Conservation (phyloP, 805 yeast genomes). For the Zygoascus flipseniorum region DNA sequence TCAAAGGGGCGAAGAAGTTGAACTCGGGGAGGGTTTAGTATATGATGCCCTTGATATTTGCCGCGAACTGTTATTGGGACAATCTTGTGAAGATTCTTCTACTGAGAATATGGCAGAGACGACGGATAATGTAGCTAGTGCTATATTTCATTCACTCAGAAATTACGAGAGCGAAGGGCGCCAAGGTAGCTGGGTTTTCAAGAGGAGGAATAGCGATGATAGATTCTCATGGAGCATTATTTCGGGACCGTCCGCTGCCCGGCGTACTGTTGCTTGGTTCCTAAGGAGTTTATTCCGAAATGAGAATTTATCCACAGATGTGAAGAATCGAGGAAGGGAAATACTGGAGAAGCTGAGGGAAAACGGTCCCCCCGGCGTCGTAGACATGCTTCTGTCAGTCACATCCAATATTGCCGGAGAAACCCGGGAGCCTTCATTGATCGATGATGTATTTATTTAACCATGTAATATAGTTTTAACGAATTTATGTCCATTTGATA, state of each 20-base stretch:
- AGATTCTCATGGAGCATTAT: neutral
- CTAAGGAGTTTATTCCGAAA: neutral
- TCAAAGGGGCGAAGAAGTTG: neutral
- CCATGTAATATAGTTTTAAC: neutral
- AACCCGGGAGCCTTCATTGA: neutral
- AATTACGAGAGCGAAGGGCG: neutral
- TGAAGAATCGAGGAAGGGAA: neutral
- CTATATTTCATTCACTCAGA: neutral
- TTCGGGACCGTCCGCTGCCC: neutral
- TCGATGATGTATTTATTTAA: neutral
- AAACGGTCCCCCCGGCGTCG: neutral
- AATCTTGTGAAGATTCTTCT: neutral
- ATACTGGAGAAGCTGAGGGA: neutral
- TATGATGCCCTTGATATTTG: neutral
- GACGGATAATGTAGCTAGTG: neutral
- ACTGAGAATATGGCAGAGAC: neutral
- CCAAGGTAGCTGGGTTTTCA: neutral
- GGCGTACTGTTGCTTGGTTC: neutral
- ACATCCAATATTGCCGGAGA: conserved; percentile 1
- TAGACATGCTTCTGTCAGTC: neutral
- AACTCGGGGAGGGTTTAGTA: neutral
- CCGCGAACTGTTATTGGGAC: neutral
- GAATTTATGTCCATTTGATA: neutral
- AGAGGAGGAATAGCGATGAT: neutral
- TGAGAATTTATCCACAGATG: neutral